phyloP scores from a whole-genome alignment of 2,329 filamentous ascomycete genomes.

The Diatrype stigma region DNA sequence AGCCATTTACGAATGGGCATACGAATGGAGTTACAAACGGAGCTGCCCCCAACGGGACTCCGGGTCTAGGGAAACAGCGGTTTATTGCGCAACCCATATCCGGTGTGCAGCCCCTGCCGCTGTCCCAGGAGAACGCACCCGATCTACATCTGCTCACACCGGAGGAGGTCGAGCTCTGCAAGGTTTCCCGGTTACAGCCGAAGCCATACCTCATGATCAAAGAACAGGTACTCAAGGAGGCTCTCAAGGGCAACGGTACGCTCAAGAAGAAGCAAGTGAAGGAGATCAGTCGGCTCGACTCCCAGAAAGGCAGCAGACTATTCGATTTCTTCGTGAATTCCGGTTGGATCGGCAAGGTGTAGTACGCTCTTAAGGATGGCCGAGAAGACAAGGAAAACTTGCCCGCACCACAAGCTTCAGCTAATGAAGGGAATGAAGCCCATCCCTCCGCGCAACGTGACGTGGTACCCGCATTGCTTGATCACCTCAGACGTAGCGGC shows the following conservation, averaged over 20 bases:
- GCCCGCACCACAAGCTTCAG: too few relatives aligned
- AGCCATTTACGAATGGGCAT: constrained; percentile 50
- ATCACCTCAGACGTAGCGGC: too few relatives aligned
- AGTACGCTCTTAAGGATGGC: constrained; percentile 4
- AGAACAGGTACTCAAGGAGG: constrained; percentile 85
- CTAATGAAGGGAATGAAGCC: too few relatives aligned
- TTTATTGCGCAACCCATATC: constrained; percentile 53
- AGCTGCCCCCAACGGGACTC: constrained; percentile 38
- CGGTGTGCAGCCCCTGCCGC: constrained; percentile 58
- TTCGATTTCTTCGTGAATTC: constrained; percentile 94
- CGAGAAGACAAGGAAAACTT: too few relatives aligned
- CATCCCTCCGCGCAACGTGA: too few relatives aligned
- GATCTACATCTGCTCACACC: constrained; percentile 82
- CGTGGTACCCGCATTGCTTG: too few relatives aligned
- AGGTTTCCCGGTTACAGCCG: constrained; percentile 76
- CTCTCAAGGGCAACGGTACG: constrained; percentile 79
- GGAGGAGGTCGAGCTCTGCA: constrained; percentile 84
- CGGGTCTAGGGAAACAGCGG: constrained; percentile 45
- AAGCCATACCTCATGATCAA: constrained; percentile 96
- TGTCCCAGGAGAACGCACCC: constrained; percentile 71
- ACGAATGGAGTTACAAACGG: constrained; percentile 28
- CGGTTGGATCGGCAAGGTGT: constrained; percentile 88
- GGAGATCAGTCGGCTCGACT: constrained; percentile 79
- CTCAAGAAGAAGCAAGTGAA: constrained; percentile 93
- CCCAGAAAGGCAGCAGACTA: constrained; percentile 77